phyloP scores from a whole-genome alignment of 2,329 filamentous ascomycete genomes.

The Plenodomus lindquistii region DNA sequence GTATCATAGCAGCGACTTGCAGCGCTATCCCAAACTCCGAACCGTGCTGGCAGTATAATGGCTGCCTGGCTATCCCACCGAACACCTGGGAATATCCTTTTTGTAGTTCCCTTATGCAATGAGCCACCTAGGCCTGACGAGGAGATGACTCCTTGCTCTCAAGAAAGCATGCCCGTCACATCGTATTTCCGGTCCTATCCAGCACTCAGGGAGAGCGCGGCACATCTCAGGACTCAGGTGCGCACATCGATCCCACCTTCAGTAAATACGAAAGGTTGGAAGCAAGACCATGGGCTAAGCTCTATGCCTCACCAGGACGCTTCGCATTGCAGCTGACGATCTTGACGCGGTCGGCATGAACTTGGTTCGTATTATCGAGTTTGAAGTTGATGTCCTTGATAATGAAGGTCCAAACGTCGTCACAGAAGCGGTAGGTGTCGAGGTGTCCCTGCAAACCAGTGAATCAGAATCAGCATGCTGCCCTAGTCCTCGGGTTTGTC shows the following conservation, averaged over 20 bases:
- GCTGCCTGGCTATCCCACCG: conserved; percentile 7
- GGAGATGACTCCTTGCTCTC: background rate
- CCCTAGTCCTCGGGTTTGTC: conserved; percentile 1
- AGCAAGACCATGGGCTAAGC: conserved; percentile 9
- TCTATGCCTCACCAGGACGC: conserved; percentile 63
- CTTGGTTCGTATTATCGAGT: conserved; percentile 77
- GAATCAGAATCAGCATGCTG: conserved; percentile 25
- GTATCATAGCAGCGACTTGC: background rate
- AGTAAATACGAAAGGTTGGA: conserved; percentile 1
- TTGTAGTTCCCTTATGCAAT: background rate
- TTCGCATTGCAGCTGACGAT: conserved; percentile 98
- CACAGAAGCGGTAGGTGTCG: conserved; percentile 98
- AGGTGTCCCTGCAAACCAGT: conserved; percentile 73
- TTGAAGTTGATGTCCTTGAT: conserved; percentile 99
- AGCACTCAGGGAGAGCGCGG: no score
- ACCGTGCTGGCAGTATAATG: conserved; percentile 25
- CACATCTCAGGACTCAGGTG: no score
- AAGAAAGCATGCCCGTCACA: background rate
- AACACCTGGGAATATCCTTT: conserved; percentile 19
- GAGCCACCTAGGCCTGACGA: background rate
- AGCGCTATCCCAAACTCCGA: conserved; percentile 15
- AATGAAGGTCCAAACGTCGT: conserved; percentile 99
- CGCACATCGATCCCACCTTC: no score
- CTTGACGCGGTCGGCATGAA: conserved; percentile 91
- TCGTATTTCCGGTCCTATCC: no score